Evolutionary conservation across 495 filamentous ascomycete species (phyloP), one percentile per base, ranked within the genome.

Genomic region (Hypoxylon cercidicola): DNA sequence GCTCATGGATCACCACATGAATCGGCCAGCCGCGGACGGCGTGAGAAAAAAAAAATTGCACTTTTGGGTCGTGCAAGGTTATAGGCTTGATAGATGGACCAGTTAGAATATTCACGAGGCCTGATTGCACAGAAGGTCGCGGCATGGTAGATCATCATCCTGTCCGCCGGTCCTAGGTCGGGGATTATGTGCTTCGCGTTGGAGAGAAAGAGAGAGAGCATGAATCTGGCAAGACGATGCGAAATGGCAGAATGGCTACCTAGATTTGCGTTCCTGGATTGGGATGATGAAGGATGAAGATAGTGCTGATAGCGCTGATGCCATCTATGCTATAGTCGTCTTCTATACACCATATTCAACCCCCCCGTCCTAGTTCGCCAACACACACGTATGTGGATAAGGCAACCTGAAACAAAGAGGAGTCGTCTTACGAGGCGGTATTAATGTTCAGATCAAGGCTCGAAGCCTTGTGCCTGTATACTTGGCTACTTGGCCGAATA

Each of bases 11-110:
- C 47, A 61, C 49, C 64, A 62, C 16, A 44, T 52, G 45, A 52
- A 64, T 57, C 50, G 50, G 16, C 54, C 65, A 63, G 65, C 65
- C 65, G 65, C 65, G 65, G 55, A 64, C 65, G 65, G 60, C 65
- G 65, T 63, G 51, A 13, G 45, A 53, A 67, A 68, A 67, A 59
- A 46, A 53, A 15, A 55, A 39, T 11, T 50, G 13, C 45, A 28
- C 59, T 63, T 46, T 44, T 41, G 49, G 60, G 65, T 55, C 54
- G 55, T 64, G 65, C 65, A 25, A 68, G 60, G 65, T 34, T 43
- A 64, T 68, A 64, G 55, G 65, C 45, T 64, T 60, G 50, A 60
- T 55, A 32, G 59, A 44, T 60, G 23, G 51, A 37, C 65, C 50
- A 64, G 60, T 64, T 11, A 54, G 16, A 41, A 41, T 43, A 32